phyloP scores from a whole-genome alignment of 2,329 filamentous ascomycete genomes.

The Exserohilum turcica region DNA sequence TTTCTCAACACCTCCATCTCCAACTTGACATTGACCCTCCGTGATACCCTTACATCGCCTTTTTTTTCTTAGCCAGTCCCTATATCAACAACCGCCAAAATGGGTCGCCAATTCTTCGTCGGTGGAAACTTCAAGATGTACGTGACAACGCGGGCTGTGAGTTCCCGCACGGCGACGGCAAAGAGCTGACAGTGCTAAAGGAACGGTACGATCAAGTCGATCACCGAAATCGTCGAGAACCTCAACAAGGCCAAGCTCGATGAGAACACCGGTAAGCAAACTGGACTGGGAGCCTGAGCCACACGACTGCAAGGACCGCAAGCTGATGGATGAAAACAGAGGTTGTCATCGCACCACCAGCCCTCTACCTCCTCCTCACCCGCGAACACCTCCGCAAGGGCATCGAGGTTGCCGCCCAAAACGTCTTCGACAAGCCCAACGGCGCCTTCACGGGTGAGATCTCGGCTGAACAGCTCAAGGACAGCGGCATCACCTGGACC shows the following conservation, averaged over 20 bases:
- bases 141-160: slow-evolving; percentile 32
- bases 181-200: slow-evolving; percentile 55
- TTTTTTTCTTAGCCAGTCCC: slow-evolving; percentile 8
- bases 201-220: slow-evolving; percentile 90
- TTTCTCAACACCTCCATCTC: slow-evolving; percentile 13
- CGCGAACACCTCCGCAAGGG: slow-evolving; percentile 76
- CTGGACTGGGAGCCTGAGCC: background rate
- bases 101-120: slow-evolving; percentile 96
- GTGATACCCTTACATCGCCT: slow-evolving; percentile 13
- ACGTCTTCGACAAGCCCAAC: slow-evolving; percentile 96
- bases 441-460: slow-evolving; percentile 98
- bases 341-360: slow-evolving; percentile 90
- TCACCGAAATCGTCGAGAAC: slow-evolving; percentile 87
- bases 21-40: slow-evolving; percentile 6
- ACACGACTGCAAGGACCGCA: slow-evolving; percentile 2
- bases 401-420: slow-evolving; percentile 90
- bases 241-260: slow-evolving; percentile 86
- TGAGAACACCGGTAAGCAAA: slow-evolving; percentile 66
- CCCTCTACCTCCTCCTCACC: slow-evolving; percentile 87
- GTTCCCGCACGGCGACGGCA: slow-evolving; percentile 11
- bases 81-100: slow-evolving; percentile 61
- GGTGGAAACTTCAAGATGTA: slow-evolving; percentile 99
- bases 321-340: slow-evolving; percentile 59
- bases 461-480: slow-evolving; percentile 87
- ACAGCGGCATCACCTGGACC: slow-evolving; percentile 85